Percentiles rank a stretch among this genome's conserved stretches.
phyloP scores from a whole-genome alignment of 805 yeast genomes.

The Zygoascus ofunaensis region DNA sequence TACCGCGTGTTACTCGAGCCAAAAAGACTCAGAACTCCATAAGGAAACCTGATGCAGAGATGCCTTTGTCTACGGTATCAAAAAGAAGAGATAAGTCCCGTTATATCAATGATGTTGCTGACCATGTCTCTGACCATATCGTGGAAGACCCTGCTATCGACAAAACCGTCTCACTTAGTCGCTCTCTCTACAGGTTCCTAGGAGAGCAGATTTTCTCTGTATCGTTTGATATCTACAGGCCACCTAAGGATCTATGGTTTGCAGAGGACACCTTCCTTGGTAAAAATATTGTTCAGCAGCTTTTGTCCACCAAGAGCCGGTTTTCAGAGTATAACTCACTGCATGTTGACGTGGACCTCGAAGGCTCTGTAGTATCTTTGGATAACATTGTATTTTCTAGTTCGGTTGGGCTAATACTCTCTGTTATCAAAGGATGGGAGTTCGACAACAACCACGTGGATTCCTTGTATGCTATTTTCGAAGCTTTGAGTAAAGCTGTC shows the following conservation, averaged over 20 bases:
- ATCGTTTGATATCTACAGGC: not conserved
- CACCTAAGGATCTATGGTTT: conserved; percentile 3
- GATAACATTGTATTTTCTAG: not conserved
- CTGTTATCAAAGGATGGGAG: not conserved
- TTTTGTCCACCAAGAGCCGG: not conserved
- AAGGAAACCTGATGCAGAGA: too few relatives aligned
- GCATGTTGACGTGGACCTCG: not conserved
- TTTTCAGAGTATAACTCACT: too few relatives aligned
- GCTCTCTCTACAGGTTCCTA: too few relatives aligned
- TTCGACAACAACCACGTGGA: not conserved
- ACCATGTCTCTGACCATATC: too few relatives aligned
- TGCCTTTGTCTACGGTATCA: too few relatives aligned
- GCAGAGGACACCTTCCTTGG: not conserved
- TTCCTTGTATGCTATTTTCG: not conserved
- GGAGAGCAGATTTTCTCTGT: not conserved
- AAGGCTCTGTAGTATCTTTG: not conserved
- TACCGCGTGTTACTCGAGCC: too few relatives aligned
- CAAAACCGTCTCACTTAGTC: not conserved
- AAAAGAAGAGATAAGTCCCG: too few relatives aligned
- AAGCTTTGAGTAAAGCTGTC: not conserved
- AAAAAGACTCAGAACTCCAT: too few relatives aligned
- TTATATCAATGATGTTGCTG: too few relatives aligned
- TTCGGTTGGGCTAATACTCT: not conserved
- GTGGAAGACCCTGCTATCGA: too few relatives aligned
- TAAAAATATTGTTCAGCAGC: not conserved